These are phyloP conservation scores for Scedosporium dehoogii DNA, from an alignment of 2,329 filamentous ascomycete genomes.

Conservation along the genomic window DNA sequence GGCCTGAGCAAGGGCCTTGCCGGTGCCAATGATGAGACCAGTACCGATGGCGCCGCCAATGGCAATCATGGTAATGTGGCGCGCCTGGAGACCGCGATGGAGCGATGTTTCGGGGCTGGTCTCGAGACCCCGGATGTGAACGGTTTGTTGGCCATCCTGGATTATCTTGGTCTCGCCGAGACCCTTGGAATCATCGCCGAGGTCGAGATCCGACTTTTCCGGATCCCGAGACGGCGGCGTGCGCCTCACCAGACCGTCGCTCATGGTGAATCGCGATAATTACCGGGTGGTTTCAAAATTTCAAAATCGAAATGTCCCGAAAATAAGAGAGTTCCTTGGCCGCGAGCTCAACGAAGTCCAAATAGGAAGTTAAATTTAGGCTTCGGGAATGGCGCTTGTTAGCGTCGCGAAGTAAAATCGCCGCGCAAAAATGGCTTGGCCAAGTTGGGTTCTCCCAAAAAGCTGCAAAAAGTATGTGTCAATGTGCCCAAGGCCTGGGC, in stretches of 20 bases:
- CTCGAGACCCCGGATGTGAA: slow-evolving; percentile 36
- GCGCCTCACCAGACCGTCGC: neutral
- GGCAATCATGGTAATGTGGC: slow-evolving; percentile 52
- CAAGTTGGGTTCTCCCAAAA: too few relatives aligned
- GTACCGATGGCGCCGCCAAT: slow-evolving; percentile 68
- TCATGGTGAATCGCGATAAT: neutral
- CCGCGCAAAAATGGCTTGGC: too few relatives aligned
- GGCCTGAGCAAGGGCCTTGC: slow-evolving; percentile 40
- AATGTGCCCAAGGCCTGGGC: too few relatives aligned
- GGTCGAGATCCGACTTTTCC: neutral
- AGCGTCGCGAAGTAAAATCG: too few relatives aligned
- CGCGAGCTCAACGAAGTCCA: too few relatives aligned
- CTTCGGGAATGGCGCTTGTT: too few relatives aligned
- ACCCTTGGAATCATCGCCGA: neutral
- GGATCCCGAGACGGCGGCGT: neutral
- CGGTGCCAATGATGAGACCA: slow-evolving; percentile 63
- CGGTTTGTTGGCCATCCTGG: neutral
- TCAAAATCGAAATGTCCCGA: too few relatives aligned
- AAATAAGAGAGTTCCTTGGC: too few relatives aligned
- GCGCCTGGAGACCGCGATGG: slow-evolving; percentile 42
- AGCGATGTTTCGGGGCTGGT: slow-evolving; percentile 37
- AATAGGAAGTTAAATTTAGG: too few relatives aligned
- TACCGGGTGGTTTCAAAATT: too few relatives aligned
- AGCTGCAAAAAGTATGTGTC: too few relatives aligned
- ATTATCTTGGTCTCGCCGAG: neutral